Evolutionary conservation across 1,284 basidiomycete genomes (phyloP).

Genomic region (Psilocybe mexicana): DNA sequence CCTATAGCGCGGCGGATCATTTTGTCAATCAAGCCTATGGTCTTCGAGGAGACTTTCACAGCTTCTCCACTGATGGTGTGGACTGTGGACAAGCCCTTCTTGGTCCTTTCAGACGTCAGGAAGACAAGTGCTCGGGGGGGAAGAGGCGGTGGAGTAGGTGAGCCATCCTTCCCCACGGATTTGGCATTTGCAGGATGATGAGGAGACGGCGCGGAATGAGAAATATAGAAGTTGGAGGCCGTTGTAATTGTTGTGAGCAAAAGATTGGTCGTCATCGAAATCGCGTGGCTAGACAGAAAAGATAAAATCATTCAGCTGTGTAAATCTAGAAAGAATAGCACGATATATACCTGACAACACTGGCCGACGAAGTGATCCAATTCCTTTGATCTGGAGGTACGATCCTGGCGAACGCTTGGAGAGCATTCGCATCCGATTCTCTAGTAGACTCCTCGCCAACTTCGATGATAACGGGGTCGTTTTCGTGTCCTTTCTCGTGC

Average conservation of each 20-base stretch:
- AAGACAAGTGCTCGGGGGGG: conserved; percentile 60
- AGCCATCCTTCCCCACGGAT: background rate
- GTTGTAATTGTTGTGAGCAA: conserved; percentile 61
- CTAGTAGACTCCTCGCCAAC: conserved; percentile 50
- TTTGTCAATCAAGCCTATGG: conserved; percentile 60
- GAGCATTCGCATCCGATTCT: conserved; percentile 44
- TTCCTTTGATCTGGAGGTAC: conserved; percentile 71
- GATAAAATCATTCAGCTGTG: background rate
- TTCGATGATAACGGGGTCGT: conserved; percentile 74
- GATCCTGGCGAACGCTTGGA: conserved; percentile 56
- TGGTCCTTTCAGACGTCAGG: conserved; percentile 59
- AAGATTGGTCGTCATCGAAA: conserved; percentile 66
- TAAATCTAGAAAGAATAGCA: background rate
- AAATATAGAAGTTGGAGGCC: conserved; percentile 66
- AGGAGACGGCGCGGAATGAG: conserved; percentile 52
- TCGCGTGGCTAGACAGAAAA: conserved; percentile 52
- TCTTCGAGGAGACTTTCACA: conserved; percentile 65
- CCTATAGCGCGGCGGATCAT: conserved; percentile 56
- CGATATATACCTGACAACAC: conserved; percentile 60
- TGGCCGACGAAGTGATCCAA: conserved; percentile 72
- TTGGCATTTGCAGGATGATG: conserved; percentile 30
- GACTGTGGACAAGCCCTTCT: conserved; percentile 56
- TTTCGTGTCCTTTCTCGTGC: conserved; percentile 48
- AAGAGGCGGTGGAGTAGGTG: conserved; percentile 38
- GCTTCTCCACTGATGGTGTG: conserved; percentile 69